Evolutionary conservation across 1,139 yeast genomes (phyloP).

Genomic region (Groenewaldozyma sp.): DNA sequence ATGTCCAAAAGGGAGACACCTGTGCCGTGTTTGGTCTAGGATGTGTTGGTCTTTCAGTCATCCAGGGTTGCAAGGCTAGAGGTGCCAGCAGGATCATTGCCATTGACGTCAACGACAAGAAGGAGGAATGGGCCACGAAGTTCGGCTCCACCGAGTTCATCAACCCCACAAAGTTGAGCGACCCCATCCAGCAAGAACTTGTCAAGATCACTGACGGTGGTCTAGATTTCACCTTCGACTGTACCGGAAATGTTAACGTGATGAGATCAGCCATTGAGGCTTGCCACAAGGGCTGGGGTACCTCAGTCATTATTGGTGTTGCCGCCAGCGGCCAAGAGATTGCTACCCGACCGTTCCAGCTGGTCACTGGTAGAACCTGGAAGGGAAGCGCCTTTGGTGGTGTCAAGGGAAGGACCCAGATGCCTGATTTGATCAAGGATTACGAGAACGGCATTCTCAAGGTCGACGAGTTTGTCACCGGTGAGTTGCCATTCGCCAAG

Average conservation of each 20-base stretch:
- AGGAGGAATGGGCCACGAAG: constrained; percentile 74
- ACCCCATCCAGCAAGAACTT: constrained; percentile 72
- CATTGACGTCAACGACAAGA: constrained; percentile 75
- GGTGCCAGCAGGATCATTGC: constrained; percentile 78
- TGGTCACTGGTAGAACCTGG: constrained; percentile 98
- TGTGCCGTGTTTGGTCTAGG: constrained; percentile 98
- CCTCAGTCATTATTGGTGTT: constrained; percentile 88
- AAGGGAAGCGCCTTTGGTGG: constrained; percentile 98
- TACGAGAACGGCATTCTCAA: constrained; percentile 74
- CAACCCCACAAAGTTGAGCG: constrained; percentile 67
- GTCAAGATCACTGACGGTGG: constrained; percentile 95
- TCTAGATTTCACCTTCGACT: constrained; percentile 88
- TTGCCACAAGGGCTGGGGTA: constrained; percentile 99
- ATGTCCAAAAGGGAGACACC: constrained; percentile 84
- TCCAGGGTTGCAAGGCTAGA: constrained; percentile 85
- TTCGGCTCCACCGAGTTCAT: constrained; percentile 96
- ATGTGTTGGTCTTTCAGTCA: constrained; percentile 90
- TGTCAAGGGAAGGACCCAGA: constrained; percentile 92
- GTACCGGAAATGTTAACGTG: constrained; percentile 92
- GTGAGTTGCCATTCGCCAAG: constrained; percentile 64
- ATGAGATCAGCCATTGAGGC: constrained; percentile 96
- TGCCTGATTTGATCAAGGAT: constrained; percentile 83
- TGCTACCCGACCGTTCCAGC: constrained; percentile 94
- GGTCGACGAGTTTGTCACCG: constrained; percentile 93
- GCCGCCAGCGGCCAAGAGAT: constrained; percentile 98